Conservation (phyloP, 768 basidiomycete species). For the Tubosaeta sp. region DNA sequence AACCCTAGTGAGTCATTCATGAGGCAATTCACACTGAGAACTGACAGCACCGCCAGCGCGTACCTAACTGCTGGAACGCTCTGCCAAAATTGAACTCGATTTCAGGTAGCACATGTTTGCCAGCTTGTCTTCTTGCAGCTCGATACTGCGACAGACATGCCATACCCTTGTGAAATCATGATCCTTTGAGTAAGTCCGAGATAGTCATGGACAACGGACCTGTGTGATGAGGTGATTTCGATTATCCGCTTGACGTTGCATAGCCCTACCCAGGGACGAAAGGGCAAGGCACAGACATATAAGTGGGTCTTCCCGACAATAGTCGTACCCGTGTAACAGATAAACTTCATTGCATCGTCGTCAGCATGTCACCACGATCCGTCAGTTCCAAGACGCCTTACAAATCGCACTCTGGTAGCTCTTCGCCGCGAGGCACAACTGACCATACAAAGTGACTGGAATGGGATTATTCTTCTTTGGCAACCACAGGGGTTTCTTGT, state of each 20-base stretch:
- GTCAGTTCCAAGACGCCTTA: constrained; percentile 38
- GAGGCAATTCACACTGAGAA: neutral
- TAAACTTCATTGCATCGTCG: constrained; percentile 65
- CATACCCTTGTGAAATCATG: constrained; percentile 51
- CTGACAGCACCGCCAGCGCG: constrained; percentile 11
- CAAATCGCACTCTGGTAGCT: constrained; percentile 91
- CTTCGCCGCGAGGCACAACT: constrained; percentile 76
- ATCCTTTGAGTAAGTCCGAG: neutral
- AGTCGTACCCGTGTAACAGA: constrained; percentile 82
- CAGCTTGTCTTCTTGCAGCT: constrained; percentile 45
- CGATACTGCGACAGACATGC: constrained; percentile 84
- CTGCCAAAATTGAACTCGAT: constrained; percentile 93
- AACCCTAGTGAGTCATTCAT: constrained; percentile 49
- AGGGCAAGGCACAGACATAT: constrained; percentile 80
- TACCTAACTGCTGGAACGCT: constrained; percentile 90
- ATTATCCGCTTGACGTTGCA: constrained; percentile 94
- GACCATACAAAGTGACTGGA: constrained; percentile 72
- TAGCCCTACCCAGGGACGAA: constrained; percentile 83
- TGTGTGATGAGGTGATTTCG: constrained; percentile 84
- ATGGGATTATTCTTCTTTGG: constrained; percentile 73
- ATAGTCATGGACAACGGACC: constrained; percentile 27
- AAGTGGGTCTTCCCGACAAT: constrained; percentile 79
- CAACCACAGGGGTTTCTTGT: constrained; percentile 34
- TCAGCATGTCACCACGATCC: neutral
- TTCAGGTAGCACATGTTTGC: constrained; percentile 50